Evolutionary conservation across 768 basidiomycete species (phyloP).

Genomic region (Ramaria rubella): DNA sequence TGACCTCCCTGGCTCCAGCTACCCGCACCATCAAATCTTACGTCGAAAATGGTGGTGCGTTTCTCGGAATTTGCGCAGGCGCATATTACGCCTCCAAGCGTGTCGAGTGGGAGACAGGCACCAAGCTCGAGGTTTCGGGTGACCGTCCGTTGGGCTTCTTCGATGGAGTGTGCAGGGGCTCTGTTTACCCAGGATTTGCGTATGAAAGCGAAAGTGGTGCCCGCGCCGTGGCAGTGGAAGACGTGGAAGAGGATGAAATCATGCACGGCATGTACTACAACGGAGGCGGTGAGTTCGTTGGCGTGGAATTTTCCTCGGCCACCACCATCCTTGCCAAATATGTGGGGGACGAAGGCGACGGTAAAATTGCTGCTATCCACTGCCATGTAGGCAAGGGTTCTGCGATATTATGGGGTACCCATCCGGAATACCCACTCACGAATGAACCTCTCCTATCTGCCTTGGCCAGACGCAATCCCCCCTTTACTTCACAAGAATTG

Average conservation of each 20-base stretch:
- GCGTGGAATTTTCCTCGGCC: constrained; percentile 14
- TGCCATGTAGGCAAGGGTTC: constrained; percentile 40
- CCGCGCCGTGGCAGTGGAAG: constrained; percentile 24
- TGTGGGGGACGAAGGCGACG: constrained; percentile 20
- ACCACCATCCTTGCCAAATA: constrained; percentile 33
- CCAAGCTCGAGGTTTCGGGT: constrained; percentile 30
- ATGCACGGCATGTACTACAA: constrained; percentile 36
- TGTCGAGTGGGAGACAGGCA: constrained; percentile 36
- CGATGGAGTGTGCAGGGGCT: constrained; percentile 33
- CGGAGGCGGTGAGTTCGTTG: constrained; percentile 36
- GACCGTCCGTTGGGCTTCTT: constrained; percentile 38
- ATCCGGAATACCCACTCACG: constrained; percentile 49
- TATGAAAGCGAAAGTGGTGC: constrained; percentile 38
- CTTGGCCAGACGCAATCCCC: constrained; percentile 15
- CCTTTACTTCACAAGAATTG: constrained; percentile 11
- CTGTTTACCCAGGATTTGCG: constrained; percentile 36
- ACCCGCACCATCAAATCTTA: constrained; percentile 48
- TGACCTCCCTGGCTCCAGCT: constrained; percentile 31
- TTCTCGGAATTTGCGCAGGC: constrained; percentile 60
- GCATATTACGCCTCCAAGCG: constrained; percentile 41
- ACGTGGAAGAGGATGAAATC: constrained; percentile 11
- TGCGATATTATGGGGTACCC: constrained; percentile 49
- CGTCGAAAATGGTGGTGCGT: constrained; percentile 61
- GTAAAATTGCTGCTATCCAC: constrained; percentile 30
- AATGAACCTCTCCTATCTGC: constrained; percentile 30